Base-by-base conservation (phyloP, 179 eudicot genomes). In the Vitellaria paradoxa region DNA sequence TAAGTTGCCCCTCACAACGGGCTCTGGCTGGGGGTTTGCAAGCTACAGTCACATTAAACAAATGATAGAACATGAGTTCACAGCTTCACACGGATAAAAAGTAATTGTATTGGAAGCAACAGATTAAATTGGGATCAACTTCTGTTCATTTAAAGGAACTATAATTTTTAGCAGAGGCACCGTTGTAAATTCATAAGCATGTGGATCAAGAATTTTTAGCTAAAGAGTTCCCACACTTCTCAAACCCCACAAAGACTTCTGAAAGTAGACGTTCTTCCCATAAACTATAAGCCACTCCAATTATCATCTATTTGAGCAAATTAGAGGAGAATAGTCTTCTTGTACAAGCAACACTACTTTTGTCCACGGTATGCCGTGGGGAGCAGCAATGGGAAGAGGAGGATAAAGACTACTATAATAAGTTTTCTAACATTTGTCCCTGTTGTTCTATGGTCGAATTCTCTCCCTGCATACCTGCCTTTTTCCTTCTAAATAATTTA, bases 1-100 rank as follows among this genome's bases (percentile, higher is more conserved):
- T 69, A 87, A 73, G 77, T 83, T 88, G 81, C 86, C 85, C 85
- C 91, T 94, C 61, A 77, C 77, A 47, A 91, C 77, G 75, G 87
- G 78, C 84, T 96, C 98, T 55, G 88, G 82, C 82, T 85, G 94
- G 68, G 89, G 77, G 79, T 88, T 89, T 76, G 96, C 90, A 65
- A 93, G 83, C 99, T 96, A 77, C 79, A 85, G 57, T 64, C 70
- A 76, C 46, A 81, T 24, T 62, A 73, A 78, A 72, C 67, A 80
- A 62, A 24, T 68, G 23, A 65, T 46, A 61, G 23, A 26, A 24
- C 66, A 65, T 72, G n/a, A 81, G 15, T 52, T 65, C 61, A 66
- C 61, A 46, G 52, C 7, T 18, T 72, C n/a, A 57, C 13, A 12
- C 55, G 1, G 55, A 12, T 50, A 12, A 0, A 50, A 50, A 12